A percentile compares a stretch with the other conserved stretches of the same genome.
phyloP scores from a whole-genome alignment of 805 yeast species.

The Naumovozyma castellii region DNA sequence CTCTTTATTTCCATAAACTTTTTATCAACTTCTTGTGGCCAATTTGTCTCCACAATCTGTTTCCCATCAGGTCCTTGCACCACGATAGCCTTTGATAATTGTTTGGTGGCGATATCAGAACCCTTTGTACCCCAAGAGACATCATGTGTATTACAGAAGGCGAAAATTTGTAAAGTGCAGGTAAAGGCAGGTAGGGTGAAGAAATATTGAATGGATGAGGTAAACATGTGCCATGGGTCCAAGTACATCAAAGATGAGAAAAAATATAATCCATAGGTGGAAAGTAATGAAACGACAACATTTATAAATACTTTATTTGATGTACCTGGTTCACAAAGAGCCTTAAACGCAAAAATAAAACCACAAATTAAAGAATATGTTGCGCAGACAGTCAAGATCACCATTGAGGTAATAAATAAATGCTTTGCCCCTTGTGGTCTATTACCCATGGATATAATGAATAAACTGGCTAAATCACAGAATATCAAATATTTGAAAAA shows the following conservation, averaged over 20 bases:
- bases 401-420: slow-evolving; percentile 63
- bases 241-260: slow-evolving; percentile 74
- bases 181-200: slow-evolving; percentile 84
- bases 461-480: slow-evolving; percentile 75
- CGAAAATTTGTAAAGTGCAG: slow-evolving; percentile 87
- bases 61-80: slow-evolving; percentile 73
- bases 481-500: slow-evolving; percentile 78
- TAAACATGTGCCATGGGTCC: slow-evolving; percentile 94
- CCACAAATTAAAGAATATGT: slow-evolving; percentile 76
- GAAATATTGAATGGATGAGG: slow-evolving; percentile 83
- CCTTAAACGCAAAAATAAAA: slow-evolving; percentile 59
- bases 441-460: slow-evolving; percentile 91
- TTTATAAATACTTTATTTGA: slow-evolving; percentile 52
- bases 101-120: slow-evolving; percentile 62
- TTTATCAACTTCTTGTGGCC: slow-evolving; percentile 34
- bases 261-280: slow-evolving; percentile 86
- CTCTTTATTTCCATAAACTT: slow-evolving; percentile 30
- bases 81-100: slow-evolving; percentile 72
- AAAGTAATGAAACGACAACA: slow-evolving; percentile 71
- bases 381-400: slow-evolving; percentile 68
- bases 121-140: slow-evolving; percentile 99
- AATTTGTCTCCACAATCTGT: slow-evolving; percentile 58
- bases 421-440: slow-evolving; percentile 93
- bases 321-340: slow-evolving; percentile 35
- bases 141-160: slow-evolving; percentile 96